Percentiles rank a stretch among this genome's conserved stretches.
phyloP scores from a whole-genome alignment of 192 early-diverging fungal species.

The Dissophora globulifera region DNA sequence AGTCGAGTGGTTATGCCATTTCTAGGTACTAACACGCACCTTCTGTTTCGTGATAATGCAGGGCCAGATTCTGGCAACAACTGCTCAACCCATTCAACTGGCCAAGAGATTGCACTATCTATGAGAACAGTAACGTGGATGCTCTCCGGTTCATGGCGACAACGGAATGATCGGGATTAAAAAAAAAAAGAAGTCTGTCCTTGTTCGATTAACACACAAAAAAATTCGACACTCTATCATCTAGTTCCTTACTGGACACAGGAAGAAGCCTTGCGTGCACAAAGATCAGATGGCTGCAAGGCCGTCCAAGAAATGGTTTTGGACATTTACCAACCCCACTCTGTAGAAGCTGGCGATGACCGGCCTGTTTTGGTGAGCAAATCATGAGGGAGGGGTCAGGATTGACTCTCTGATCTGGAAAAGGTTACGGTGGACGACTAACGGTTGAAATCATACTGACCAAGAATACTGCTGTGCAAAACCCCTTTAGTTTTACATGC shows the following conservation, averaged over 20 bases:
- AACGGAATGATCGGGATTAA: no score
- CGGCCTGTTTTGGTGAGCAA: conserved; percentile 49
- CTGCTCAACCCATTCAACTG: conserved; percentile 38
- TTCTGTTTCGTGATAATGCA: conserved; percentile 12
- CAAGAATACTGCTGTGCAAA: not conserved
- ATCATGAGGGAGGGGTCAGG: no score
- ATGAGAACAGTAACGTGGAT: conserved; percentile 47
- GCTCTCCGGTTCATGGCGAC: no score
- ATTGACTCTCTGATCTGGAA: no score
- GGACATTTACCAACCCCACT: conserved; percentile 45
- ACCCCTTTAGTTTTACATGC: conserved; percentile 71
- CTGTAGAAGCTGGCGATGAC: conserved; percentile 24
- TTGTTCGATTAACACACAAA: no score
- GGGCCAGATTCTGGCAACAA: conserved; percentile 49
- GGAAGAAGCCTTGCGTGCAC: conserved; percentile 15
- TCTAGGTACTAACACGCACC: no score
- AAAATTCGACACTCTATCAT: no score
- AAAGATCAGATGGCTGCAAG: conserved; percentile 32
- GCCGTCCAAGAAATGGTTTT: conserved; percentile 32
- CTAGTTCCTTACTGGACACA: conserved; percentile 47
- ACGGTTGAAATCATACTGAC: no score
- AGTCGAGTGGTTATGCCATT: not conserved
- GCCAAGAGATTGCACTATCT: conserved; percentile 36
- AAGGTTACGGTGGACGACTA: no score
- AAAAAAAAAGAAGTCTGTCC: no score